phyloP scores from a whole-genome alignment of 2,329 filamentous ascomycete species.

The Fusarium drepaniforme region DNA sequence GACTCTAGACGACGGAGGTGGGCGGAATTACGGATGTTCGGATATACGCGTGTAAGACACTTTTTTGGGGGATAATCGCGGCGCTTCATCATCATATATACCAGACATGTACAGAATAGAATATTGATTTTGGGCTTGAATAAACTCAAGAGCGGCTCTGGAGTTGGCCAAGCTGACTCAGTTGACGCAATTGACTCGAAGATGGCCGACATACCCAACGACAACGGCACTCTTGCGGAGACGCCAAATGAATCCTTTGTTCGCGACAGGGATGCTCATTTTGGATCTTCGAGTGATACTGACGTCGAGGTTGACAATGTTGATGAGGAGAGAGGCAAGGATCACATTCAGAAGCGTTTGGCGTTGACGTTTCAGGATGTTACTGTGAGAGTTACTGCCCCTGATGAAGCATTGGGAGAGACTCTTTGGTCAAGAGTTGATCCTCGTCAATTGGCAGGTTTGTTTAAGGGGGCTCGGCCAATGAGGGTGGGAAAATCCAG shows the following conservation, averaged over 20 bases:
- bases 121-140: background rate
- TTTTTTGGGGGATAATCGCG: background rate
- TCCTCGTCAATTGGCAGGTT: slow-evolving; percentile 24
- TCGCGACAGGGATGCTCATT: slow-evolving; percentile 9
- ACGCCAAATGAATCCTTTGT: background rate
- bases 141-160: background rate
- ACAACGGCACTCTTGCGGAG: slow-evolving; percentile 7
- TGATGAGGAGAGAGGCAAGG: slow-evolving; percentile 31
- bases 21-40: slow-evolving; percentile 2
- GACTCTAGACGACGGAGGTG: background rate
- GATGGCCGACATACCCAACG: slow-evolving; percentile 16
- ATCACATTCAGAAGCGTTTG: slow-evolving; percentile 35
- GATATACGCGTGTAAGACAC: slow-evolving; percentile 11
- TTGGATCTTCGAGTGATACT: slow-evolving; percentile 33
- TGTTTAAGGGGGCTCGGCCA: slow-evolving; percentile 9
- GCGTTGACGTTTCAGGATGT: slow-evolving; percentile 37
- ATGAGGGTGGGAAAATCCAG: background rate
- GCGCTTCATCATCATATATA: background rate
- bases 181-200: background rate
- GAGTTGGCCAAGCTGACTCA: background rate
- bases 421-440: slow-evolving; percentile 41
- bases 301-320: slow-evolving; percentile 26
- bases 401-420: slow-evolving; percentile 38
- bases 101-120: slow-evolving; percentile 1
- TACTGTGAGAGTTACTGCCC: slow-evolving; percentile 31